phyloP scores from a whole-genome alignment of 2,329 filamentous ascomycete genomes.

The Penicillium fuscoglaucum region DNA sequence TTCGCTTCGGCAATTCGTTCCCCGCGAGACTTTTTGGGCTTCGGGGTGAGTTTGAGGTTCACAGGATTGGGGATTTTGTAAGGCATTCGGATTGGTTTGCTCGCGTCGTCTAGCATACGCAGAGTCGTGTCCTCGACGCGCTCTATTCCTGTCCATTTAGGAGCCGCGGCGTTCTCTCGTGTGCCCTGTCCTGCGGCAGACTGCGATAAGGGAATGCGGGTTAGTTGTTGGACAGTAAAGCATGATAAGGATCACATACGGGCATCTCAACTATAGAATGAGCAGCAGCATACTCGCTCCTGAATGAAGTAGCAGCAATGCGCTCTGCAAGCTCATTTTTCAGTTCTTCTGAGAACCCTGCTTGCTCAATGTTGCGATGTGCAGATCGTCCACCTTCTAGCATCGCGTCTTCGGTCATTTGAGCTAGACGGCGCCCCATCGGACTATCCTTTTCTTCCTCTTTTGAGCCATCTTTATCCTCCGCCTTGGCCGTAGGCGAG shows the following conservation, averaged over 20 bases:
- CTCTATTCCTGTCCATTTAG: constrained; percentile 79
- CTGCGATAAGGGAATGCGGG: constrained; percentile 24
- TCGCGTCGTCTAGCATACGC: constrained; percentile 71
- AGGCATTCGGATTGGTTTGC: constrained; percentile 55
- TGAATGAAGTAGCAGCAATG: constrained; percentile 58
- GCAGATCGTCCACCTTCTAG: constrained; percentile 57
- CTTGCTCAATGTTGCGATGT: constrained; percentile 59
- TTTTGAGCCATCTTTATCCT: constrained; percentile 19
- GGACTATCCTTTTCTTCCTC: constrained; percentile 50
- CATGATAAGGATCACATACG: constrained; percentile 30
- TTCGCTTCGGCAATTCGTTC: constrained; percentile 58
- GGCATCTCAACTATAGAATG: constrained; percentile 57
- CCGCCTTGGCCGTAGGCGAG: constrained; percentile 15
- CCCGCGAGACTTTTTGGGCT: constrained; percentile 47
- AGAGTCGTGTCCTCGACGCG: constrained; percentile 71
- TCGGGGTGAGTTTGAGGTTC: constrained; percentile 49
- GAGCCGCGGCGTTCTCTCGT: constrained; percentile 64
- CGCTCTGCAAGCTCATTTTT: constrained; percentile 59
- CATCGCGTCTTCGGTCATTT: constrained; percentile 62
- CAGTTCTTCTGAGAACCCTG: constrained; percentile 63
- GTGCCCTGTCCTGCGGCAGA: constrained; percentile 67
- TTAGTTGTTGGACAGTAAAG: background rate
- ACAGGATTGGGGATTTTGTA: constrained; percentile 45
- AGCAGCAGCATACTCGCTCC: constrained; percentile 53
- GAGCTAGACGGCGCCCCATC: constrained; percentile 58